A percentile compares a stretch with the other conserved stretches of the same genome.
These are phyloP conservation scores for Tylopilus sp. DNA, from an alignment of 768 basidiomycete genomes.

Conservation along the genomic window DNA sequence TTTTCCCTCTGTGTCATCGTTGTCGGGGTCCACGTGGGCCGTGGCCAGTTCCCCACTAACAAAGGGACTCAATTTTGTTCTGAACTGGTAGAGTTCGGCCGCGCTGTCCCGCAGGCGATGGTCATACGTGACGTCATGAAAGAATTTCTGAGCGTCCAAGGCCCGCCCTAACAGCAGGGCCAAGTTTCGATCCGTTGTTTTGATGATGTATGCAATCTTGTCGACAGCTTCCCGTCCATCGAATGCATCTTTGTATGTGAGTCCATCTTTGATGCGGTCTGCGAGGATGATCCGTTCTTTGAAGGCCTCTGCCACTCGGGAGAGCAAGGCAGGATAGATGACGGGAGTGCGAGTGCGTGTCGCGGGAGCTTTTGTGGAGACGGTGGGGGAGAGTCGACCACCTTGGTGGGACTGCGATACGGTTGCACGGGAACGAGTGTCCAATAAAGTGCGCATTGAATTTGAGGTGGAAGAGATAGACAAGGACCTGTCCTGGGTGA, in stretches of 20 bases:
- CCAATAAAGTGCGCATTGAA: conserved; percentile 46
- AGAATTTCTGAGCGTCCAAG: conserved; percentile 96
- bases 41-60: conserved; percentile 66
- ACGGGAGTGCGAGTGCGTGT: conserved; percentile 58
- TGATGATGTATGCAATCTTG: conserved; percentile 96
- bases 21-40: conserved; percentile 33
- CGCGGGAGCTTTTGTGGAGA: conserved; percentile 33
- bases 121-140: conserved; percentile 99
- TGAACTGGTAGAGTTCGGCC: conserved; percentile 91
- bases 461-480: conserved; percentile 68
- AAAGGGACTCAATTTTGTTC: conserved; percentile 80
- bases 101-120: conserved; percentile 89
- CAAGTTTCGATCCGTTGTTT: conserved; percentile 95
- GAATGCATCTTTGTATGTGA: conserved; percentile 95
- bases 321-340: conserved; percentile 94
- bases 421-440: conserved; percentile 33
- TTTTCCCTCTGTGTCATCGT: conserved; percentile 33
- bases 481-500: conserved; percentile 66
- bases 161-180: conserved; percentile 94
- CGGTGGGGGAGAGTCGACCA: conserved; percentile 35
- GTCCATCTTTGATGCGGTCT: conserved; percentile 89
- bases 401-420: conserved; percentile 37
- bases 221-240: conserved; percentile 97
- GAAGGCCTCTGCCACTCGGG: conserved; percentile 92
- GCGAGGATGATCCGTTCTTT: conserved; percentile 70